Evolutionary conservation across 192 early-diverging fungal species (phyloP), one percentile per base, ranked within the genome.

Genomic region (Umbelopsis vinacea): DNA sequence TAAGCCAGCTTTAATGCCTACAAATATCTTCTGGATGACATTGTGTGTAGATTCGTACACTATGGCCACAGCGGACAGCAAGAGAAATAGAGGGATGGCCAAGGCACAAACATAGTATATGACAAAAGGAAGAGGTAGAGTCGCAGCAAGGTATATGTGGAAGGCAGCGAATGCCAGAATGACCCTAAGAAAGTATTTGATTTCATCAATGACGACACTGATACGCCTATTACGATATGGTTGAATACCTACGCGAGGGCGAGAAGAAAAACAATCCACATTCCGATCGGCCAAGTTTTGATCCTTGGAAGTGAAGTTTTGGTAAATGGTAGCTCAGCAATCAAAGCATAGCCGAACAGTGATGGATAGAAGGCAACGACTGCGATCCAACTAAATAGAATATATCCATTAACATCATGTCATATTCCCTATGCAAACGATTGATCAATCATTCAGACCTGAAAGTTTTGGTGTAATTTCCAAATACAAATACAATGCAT

Each of bases 401-500:
- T 2, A 6, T 3, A 19, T 50, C 19, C 7, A n/a, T 50, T n/a
- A 50, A 6, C 17, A 50, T 50, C 17, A 50, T 50, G 46, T 5
- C 10, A 1, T 50, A 0, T 50, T 19, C 14, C 4, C 33, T 37
- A 37, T 37, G 12, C 11, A 37, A 17, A 38, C 12, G 15, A 14
- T 33, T 6, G 21, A 14, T 29, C 22, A 63, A n/a, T 29, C 5
- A 43, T 43, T 19, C 57, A 37, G 35, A 63, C 57, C 57, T 63
- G 57, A 63, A 63, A 33, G 91, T 78, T 40, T 72, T 72, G 26
- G 78, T 63, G 74, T 93, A 93, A 77, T 89, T 90, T 48, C 92
- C 92, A 82, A 93, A 85, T 38, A 90, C 87, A 74, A 93, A 93
- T 6, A 93, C 75, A 22, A 93, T 79, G 43, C 86, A 82, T 10